Evolutionary conservation across 2,329 filamentous ascomycete species (phyloP).

Genomic region (Penicillium crustosum): DNA sequence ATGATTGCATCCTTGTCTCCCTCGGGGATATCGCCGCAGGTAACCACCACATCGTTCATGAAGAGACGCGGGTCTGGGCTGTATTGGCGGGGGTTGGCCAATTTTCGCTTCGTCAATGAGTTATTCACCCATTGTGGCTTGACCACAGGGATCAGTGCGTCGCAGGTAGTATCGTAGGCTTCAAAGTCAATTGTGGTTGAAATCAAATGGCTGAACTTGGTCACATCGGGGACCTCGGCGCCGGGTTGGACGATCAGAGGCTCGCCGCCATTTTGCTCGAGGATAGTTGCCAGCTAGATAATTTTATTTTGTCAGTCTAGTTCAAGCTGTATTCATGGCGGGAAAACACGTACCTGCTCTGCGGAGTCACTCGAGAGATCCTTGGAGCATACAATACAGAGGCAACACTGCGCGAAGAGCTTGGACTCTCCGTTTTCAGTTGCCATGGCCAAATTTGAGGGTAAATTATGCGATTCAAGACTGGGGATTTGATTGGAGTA

Average conservation of each 20-base stretch:
- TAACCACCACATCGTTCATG: constrained; percentile 79
- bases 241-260: constrained; percentile 44
- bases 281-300: constrained; percentile 46
- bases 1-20: constrained; percentile 90
- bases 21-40: constrained; percentile 78
- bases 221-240: constrained; percentile 39
- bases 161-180: constrained; percentile 73
- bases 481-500: background rate
- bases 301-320: constrained; percentile 10
- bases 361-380: constrained; percentile 41
- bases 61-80: constrained; percentile 90
- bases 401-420: constrained; percentile 48
- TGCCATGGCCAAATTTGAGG: constrained; percentile 24
- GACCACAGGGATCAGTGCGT: constrained; percentile 79
- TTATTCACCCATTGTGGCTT: constrained; percentile 75
- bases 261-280: constrained; percentile 52
- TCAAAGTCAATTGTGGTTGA: constrained; percentile 85
- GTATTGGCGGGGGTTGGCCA: constrained; percentile 76
- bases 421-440: constrained; percentile 29
- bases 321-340: background rate
- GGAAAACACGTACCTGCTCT: constrained; percentile 38
- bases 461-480: background rate
- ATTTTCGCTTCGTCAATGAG: constrained; percentile 67
- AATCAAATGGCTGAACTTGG: constrained; percentile 63
- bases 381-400: constrained; percentile 48